These are phyloP conservation scores for Cetraspora pellucida DNA, from an alignment of 192 early-diverging fungal species.

Conservation along the genomic window DNA sequence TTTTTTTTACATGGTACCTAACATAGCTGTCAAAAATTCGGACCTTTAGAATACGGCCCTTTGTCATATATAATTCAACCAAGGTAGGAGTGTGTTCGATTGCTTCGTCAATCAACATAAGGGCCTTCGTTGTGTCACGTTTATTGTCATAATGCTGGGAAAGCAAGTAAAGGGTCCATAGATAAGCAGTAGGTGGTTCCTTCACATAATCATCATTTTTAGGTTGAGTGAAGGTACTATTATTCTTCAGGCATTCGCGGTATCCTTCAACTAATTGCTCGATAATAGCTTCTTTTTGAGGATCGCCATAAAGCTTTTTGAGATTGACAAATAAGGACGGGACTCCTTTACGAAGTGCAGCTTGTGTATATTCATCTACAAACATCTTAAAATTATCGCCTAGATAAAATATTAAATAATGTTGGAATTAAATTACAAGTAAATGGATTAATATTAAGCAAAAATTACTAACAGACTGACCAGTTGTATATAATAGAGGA, in stretches of 20 bases:
- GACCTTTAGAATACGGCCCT: slow-evolving; percentile 92
- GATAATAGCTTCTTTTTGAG: slow-evolving; percentile 68
- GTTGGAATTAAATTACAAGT: too few species aligned
- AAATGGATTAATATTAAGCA: too few species aligned
- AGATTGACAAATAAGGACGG: slow-evolving; percentile 89
- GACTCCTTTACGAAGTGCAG: slow-evolving; percentile 86
- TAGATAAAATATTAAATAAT: neutral
- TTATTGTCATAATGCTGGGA: slow-evolving; percentile 87
- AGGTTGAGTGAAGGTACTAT: slow-evolving; percentile 3
- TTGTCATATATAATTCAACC: slow-evolving; percentile 90
- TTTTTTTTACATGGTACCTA: neutral
- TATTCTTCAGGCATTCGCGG: slow-evolving; percentile 48
- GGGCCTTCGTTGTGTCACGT: slow-evolving; percentile 66
- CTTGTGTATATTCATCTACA: slow-evolving; percentile 69
- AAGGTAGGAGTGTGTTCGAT: slow-evolving; percentile 86
- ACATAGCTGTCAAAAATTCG: neutral
- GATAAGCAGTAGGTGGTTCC: slow-evolving; percentile 75
- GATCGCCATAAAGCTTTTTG: slow-evolving; percentile 68
- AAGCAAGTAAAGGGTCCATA: slow-evolving; percentile 93
- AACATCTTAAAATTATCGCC: slow-evolving; percentile 62
- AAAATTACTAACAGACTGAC: neutral
- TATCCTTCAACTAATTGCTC: slow-evolving; percentile 72
- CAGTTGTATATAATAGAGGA: slow-evolving; percentile 75
- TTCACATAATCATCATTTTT: slow-evolving; percentile 51
- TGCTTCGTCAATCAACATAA: slow-evolving; percentile 79